Evolutionary conservation across 805 yeast genomes (phyloP).

Genomic region (Lipomyces kockii): DNA sequence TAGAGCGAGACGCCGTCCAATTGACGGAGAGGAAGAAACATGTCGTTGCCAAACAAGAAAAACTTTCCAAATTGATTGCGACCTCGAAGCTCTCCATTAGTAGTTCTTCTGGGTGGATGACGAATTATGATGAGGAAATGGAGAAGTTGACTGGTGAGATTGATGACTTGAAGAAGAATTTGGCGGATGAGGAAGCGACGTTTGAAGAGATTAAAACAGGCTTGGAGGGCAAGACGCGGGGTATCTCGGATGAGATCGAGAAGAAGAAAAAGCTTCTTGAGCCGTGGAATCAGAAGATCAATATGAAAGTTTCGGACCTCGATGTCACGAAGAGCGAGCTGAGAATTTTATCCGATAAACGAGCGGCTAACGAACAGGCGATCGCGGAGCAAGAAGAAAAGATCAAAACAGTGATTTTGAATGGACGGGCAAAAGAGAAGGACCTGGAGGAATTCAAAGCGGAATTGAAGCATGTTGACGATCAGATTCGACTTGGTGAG

Average conservation of each 20-base stretch:
- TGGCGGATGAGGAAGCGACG: constrained; percentile 58
- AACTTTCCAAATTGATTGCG: constrained; percentile 59
- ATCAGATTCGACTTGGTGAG: constrained; percentile 64
- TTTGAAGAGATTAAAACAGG: constrained; percentile 67
- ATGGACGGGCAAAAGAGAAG: constrained; percentile 56
- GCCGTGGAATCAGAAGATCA: constrained; percentile 79
- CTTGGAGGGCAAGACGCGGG: constrained; percentile 75
- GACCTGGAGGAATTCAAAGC: constrained; percentile 53
- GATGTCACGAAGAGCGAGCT: constrained; percentile 68
- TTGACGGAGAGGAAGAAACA: constrained; percentile 79
- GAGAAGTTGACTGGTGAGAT: constrained; percentile 53
- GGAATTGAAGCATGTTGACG: constrained; percentile 55
- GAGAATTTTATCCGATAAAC: constrained; percentile 59
- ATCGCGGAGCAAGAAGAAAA: constrained; percentile 52
- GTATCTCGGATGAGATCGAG: constrained; percentile 67
- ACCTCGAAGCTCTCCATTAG: constrained; percentile 53
- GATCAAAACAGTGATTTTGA: constrained; percentile 53
- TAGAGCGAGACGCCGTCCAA: constrained; percentile 66
- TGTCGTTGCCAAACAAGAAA: constrained; percentile 59
- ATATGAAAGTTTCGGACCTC: constrained; percentile 64
- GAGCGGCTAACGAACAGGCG: constrained; percentile 52
- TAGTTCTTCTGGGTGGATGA: constrained; percentile 54
- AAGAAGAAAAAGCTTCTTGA: constrained; percentile 66
- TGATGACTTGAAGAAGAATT: constrained; percentile 50
- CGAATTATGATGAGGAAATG: constrained; percentile 53